Base-by-base conservation (phyloP, 192 early-diverging fungal genomes). In the Paraglomus brasilianum region DNA sequence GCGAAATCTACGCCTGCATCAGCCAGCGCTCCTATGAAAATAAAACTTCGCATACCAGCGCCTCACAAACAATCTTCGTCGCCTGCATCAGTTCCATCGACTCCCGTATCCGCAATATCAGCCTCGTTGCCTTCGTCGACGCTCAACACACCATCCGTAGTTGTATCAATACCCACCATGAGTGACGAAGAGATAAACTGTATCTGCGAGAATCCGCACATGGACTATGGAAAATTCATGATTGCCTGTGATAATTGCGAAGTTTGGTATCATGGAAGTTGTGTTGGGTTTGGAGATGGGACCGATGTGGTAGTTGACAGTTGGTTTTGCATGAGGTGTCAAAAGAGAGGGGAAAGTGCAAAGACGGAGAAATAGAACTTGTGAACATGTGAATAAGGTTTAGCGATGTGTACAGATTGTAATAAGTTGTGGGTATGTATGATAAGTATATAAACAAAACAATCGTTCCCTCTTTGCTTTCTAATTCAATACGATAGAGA, bases 231-330 rank as follows among this genome's bases (percentile, higher is more conserved):
- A 14, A 72, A 75, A 9, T 87, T 87, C 53, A 87, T 87, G 86
- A 78, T 87, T 73, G 82, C 86, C 8, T 87, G 86, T 66, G 86
- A 87, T 66, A 59, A 60, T 17, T 87, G 86, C 51, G 66, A 77
- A 62, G 81, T 77, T n/a, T 87, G 86, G 86, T 87, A 83, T 65
- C 86, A 87, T 77, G 86, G 86, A 43, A 72, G 73, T 17, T 87
- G 86, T 71, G 82, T 84, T 5, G 74, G 75, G 10, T 72, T 87
- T 10, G 62, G 74, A 14, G 78, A 78, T 44, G 64, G 59, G 24
- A 42, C 15, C 10, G 13, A 6, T 21, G 61, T 63, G 21, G 61
- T 46, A 46, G 76, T 81, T 11, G 77, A 57, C 38, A 73, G 77
- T 39, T 85, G 84, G 84, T 80, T 69, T 36, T 85, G 84, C 75